Conservation (phyloP, 2,329 filamentous ascomycete species). For the Cryphonectria parasitica region DNA sequence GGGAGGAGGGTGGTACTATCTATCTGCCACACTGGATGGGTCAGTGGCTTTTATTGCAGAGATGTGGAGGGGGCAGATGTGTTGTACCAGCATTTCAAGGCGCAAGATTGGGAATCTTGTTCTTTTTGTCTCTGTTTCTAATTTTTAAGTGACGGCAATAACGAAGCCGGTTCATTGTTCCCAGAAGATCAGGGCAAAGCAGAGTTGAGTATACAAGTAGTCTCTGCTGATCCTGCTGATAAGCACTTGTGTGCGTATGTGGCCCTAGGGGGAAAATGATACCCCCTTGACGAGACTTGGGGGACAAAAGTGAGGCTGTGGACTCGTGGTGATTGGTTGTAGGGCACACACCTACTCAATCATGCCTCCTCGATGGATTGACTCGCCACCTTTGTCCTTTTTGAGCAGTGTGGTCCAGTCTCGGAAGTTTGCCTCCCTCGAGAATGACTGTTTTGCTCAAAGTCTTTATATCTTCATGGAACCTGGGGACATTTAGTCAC, state of each 20-base stretch:
- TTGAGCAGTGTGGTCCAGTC: background rate
- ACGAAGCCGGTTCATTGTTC: background rate
- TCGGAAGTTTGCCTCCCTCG: background rate
- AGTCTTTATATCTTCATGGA: background rate
- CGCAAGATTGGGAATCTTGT: background rate
- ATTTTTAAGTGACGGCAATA: background rate
- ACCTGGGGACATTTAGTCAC: too few relatives aligned
- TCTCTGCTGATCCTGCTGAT: background rate
- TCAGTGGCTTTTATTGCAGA: background rate
- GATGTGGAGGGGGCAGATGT: background rate
- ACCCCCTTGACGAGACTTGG: background rate
- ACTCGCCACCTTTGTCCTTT: background rate
- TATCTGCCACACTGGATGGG: too few relatives aligned
- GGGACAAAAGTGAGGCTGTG: slow-evolving; percentile 12
- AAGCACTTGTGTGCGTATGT: background rate
- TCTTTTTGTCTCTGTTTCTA: background rate
- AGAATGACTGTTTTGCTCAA: background rate
- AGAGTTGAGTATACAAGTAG: background rate
- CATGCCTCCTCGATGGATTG: background rate
- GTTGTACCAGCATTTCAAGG: background rate
- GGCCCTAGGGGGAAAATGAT: background rate
- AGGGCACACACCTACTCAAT: background rate
- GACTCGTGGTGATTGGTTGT: slow-evolving; percentile 11
- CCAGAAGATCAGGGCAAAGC: background rate
- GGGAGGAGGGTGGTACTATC: background rate